Conservation (phyloP, 257 asterid genomes). For the Osmanthus fragrans region DNA sequence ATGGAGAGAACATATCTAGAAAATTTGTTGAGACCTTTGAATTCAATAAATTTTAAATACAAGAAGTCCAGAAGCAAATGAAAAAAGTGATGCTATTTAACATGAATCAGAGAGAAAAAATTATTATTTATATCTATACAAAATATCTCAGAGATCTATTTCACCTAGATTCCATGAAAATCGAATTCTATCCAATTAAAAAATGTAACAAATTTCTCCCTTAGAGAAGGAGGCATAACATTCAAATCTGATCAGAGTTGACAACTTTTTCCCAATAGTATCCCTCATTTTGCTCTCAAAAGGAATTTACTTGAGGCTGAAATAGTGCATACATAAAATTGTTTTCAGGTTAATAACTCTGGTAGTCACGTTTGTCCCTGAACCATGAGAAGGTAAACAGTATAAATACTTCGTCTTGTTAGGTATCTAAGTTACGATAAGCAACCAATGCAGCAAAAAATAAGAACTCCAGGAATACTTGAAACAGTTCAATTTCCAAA, state of each 20-base stretch:
- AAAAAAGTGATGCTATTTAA: neutral
- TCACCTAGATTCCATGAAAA: neutral
- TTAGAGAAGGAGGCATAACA: neutral
- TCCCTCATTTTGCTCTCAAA: slow-evolving; percentile 1
- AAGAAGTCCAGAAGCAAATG: neutral
- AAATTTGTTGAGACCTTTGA: neutral
- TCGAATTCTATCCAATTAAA: neutral
- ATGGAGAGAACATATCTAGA: slow-evolving; percentile 3
- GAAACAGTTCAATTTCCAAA: neutral
- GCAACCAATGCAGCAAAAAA: neutral
- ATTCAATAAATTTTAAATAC: neutral
- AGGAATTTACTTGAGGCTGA: neutral
- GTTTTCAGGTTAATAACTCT: neutral
- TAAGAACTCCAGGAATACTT: neutral
- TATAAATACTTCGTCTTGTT: neutral
- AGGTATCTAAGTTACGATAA: neutral
- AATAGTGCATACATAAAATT: slow-evolving; percentile 6
- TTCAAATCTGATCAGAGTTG: neutral
- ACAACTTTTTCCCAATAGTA: too few relatives aligned
- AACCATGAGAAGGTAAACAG: neutral
- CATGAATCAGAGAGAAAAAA: neutral
- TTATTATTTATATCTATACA: neutral
- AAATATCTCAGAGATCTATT: neutral
- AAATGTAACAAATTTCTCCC: neutral
- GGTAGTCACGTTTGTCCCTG: neutral